Evolutionary conservation across 805 yeast genomes (phyloP).

Genomic region (Schwanniomyces yamadae): DNA sequence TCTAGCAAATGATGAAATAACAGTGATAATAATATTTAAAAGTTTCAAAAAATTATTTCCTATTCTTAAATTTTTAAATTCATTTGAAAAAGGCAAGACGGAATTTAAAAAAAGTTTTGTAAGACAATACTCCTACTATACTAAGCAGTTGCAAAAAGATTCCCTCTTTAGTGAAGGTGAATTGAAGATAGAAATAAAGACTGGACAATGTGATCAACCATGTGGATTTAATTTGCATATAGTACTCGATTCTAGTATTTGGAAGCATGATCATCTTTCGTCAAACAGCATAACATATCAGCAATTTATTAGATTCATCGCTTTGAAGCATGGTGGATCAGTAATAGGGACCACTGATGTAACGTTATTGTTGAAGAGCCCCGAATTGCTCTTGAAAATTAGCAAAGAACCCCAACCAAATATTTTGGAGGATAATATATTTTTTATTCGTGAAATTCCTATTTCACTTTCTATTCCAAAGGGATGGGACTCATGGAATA

Average conservation of each 20-base stretch:
- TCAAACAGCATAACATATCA: conserved; percentile 27
- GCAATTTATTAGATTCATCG: conserved; percentile 33
- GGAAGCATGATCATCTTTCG: conserved; percentile 18
- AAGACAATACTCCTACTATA: conserved; percentile 4
- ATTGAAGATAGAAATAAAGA: conserved; percentile 8
- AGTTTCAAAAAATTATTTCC: conserved; percentile 12
- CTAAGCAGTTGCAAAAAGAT: conserved; percentile 4
- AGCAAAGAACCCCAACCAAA: conserved; percentile 15
- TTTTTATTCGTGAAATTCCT: conserved; percentile 2
- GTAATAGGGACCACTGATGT: conserved; percentile 13
- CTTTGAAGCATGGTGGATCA: conserved; percentile 30
- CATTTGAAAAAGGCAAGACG: conserved; percentile 2
- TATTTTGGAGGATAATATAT: conserved; percentile 5
- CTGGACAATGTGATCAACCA: conserved; percentile 26
- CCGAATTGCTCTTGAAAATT: conserved; percentile 8
- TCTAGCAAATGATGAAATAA: conserved; percentile 1
- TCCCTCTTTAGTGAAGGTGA: conserved; percentile 1
- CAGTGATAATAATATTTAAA: conserved; percentile 10
- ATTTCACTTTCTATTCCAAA: conserved; percentile 36
- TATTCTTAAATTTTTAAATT: conserved; percentile 10
- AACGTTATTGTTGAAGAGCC: conserved; percentile 3
- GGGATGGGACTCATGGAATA: conserved; percentile 53
- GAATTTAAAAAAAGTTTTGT: conserved; percentile 6
- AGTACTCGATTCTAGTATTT: conserved; percentile 14
- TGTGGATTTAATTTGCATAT: conserved; percentile 17